Conservation (phyloP, 2,329 filamentous ascomycete genomes). For the Beauveria asiatica region DNA sequence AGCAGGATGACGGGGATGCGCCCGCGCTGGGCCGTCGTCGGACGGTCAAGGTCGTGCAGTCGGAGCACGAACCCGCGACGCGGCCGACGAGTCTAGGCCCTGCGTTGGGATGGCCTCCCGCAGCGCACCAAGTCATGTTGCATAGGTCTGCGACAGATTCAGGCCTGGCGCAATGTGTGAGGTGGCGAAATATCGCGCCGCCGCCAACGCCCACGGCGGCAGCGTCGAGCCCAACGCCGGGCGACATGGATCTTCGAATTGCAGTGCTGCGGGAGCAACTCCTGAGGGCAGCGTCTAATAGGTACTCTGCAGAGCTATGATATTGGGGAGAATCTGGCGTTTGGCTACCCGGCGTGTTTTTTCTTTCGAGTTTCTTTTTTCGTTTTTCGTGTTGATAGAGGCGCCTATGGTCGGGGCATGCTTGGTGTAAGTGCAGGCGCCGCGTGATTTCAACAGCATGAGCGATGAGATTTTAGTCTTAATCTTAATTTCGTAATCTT, state of each 20-base stretch:
- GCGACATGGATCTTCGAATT: background rate
- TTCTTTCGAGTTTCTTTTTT: background rate
- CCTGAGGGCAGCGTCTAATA: background rate
- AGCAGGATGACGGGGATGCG: background rate
- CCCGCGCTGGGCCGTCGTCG: background rate
- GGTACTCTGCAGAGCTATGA: background rate
- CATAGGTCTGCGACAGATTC: background rate
- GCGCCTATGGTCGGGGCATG: background rate
- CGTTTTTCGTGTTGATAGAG: background rate
- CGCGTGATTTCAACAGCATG: background rate
- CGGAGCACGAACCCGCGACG: background rate
- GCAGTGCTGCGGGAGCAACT: conserved; percentile 2
- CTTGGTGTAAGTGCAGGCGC: background rate
- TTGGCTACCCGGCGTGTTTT: background rate
- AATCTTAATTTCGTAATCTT: background rate
- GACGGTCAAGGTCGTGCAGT: background rate
- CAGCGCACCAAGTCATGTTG: background rate
- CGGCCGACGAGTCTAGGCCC: background rate
- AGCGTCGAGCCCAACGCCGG: background rate
- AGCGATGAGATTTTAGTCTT: background rate
- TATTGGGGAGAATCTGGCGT: background rate
- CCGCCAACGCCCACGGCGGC: background rate
- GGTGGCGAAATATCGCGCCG: background rate
- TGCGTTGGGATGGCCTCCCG: background rate
- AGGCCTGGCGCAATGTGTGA: background rate